Percentiles rank a stretch among this genome's conserved stretches.
These are phyloP conservation scores for Psilocybe cubensis DNA, from an alignment of 768 basidiomycete species.

Conservation along the genomic window DNA sequence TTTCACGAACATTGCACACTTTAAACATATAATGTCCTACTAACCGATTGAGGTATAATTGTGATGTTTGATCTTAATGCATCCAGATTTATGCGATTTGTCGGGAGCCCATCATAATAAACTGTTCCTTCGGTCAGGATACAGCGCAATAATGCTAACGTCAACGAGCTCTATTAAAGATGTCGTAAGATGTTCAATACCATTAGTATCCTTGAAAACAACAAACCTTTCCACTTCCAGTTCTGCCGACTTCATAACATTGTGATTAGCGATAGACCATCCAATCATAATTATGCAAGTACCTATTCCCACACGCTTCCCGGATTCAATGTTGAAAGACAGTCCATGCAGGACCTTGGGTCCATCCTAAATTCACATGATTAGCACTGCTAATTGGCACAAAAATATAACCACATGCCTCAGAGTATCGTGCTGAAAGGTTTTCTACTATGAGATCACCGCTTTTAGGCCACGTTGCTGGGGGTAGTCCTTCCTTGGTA, in stretches of 20 bases:
- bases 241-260: slow-evolving; percentile 41
- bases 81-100: slow-evolving; percentile 55
- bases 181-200: not conserved
- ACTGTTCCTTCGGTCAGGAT: slow-evolving; percentile 61
- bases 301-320: slow-evolving; percentile 58
- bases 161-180: slow-evolving; percentile 51
- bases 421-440: slow-evolving; percentile 61
- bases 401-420: slow-evolving; percentile 12
- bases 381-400: not conserved
- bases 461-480: slow-evolving; percentile 69
- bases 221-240: slow-evolving; percentile 49
- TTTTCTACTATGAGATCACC: slow-evolving; percentile 59
- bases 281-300: no score
- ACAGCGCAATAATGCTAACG: slow-evolving; percentile 44
- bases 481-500: slow-evolving; percentile 48
- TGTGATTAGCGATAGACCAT: not conserved
- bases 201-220: not conserved
- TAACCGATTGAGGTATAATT: slow-evolving; percentile 56
- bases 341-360: slow-evolving; percentile 60
- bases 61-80: slow-evolving; percentile 61
- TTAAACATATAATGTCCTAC: slow-evolving; percentile 8
- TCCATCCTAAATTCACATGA: slow-evolving; percentile 23
- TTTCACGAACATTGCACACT: not conserved
- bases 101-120: slow-evolving; percentile 57
- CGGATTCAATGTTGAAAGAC: slow-evolving; percentile 53